Conservation (phyloP, 2,329 filamentous ascomycete species). For the Stagonosporopsis tanaceti region DNA sequence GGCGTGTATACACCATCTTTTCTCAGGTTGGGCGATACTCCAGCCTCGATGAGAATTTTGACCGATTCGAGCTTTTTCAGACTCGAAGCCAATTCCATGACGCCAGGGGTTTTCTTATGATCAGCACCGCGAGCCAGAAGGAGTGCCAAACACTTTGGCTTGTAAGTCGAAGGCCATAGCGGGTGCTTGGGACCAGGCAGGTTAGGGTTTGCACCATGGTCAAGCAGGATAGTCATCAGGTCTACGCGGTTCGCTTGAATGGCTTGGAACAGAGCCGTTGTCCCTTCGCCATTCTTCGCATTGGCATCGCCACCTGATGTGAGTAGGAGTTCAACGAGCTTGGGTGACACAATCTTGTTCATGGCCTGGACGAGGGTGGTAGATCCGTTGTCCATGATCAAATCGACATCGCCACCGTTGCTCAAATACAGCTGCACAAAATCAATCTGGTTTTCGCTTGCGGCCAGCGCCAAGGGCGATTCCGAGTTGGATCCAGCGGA, state of each 20-base stretch:
- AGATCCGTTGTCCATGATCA: conserved; percentile 63
- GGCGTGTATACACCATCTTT: conserved; percentile 74
- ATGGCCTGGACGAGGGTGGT: conserved; percentile 69
- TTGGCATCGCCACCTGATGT: conserved; percentile 68
- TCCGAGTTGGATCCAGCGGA: conserved; percentile 58
- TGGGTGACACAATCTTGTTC: conserved; percentile 64
- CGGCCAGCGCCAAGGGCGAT: conserved; percentile 63
- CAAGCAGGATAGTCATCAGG: conserved; percentile 61
- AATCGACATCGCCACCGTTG: conserved; percentile 67
- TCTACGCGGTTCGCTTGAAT: conserved; percentile 65
- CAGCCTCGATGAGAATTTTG: conserved; percentile 63
- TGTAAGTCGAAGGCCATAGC: conserved; percentile 70
- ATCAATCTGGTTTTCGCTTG: conserved; percentile 62
- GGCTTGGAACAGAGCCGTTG: conserved; percentile 69
- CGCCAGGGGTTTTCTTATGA: conserved; percentile 65
- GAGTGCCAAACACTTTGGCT: conserved; percentile 65
- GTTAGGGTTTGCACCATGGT: conserved; percentile 72
- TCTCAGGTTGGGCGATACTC: conserved; percentile 67
- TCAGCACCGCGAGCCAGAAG: conserved; percentile 68
- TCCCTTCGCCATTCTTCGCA: conserved; percentile 66
- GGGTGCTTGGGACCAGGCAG: conserved; percentile 74
- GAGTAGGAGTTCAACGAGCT: conserved; percentile 66
- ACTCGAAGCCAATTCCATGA: conserved; percentile 70
- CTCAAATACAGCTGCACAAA: conserved; percentile 68
- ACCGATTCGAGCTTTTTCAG: conserved; percentile 71